Conservation (phyloP, 192 early-diverging fungal species). For the Linnemannia exigua region DNA sequence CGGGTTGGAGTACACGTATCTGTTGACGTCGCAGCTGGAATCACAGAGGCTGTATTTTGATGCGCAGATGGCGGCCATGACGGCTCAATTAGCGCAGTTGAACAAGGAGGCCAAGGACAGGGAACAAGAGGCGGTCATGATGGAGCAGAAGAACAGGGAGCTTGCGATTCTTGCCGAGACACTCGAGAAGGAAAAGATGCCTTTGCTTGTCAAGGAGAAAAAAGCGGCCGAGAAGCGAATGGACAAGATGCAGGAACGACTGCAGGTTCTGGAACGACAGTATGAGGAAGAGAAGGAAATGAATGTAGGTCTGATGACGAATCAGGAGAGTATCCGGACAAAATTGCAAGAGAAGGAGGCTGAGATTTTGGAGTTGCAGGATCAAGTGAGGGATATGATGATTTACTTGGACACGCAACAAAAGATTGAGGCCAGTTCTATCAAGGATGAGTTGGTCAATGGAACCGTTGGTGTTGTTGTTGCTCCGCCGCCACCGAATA, state of each 20-base stretch:
- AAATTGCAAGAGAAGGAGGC: conserved; percentile 70
- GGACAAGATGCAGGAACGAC: conserved; percentile 69
- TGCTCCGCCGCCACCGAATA: not conserved
- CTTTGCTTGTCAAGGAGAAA: conserved; percentile 59
- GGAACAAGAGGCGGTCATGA: conserved; percentile 47
- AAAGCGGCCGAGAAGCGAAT: conserved; percentile 69
- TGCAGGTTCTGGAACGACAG: conserved; percentile 67
- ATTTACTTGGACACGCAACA: conserved; percentile 86
- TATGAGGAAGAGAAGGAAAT: conserved; percentile 82
- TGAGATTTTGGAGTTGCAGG: conserved; percentile 77
- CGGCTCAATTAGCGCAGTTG: conserved; percentile 66
- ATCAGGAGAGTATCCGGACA: conserved; percentile 73
- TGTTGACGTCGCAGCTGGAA: conserved; percentile 89
- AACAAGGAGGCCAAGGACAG: conserved; percentile 51
- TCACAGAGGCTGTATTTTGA: conserved; percentile 92
- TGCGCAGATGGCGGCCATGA: conserved; percentile 67
- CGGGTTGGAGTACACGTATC: conserved; percentile 84
- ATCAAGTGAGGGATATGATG: conserved; percentile 94
- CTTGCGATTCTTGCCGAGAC: conserved; percentile 24
- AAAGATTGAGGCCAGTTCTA: conserved; percentile 64
- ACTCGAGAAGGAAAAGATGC: conserved; percentile 59
- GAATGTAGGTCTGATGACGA: conserved; percentile 63
- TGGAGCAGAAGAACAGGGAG: conserved; percentile 48
- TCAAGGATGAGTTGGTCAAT: conserved; percentile 57
- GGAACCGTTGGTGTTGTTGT: conserved; percentile 40